Base-by-base conservation (phyloP, 2,329 filamentous ascomycete genomes). In the Colletotrichum kahawae region DNA sequence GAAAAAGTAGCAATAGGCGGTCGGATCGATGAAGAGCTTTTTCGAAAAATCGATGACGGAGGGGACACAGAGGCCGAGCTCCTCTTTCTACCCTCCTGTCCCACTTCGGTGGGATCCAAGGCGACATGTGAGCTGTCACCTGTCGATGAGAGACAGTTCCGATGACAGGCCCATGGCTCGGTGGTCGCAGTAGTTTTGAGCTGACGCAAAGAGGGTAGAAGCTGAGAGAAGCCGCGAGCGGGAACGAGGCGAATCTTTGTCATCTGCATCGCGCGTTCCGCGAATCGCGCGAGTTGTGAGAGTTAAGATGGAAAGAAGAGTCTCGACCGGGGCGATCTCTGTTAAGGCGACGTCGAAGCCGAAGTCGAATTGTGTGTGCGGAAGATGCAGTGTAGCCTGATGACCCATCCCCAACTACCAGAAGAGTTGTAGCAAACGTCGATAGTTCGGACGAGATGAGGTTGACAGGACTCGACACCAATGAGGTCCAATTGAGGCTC, bases 51-150 rank as follows among this genome's bases (percentile, higher is more conserved):
- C 67, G 38, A 34, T 65, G 48, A 36, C 66, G 48, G 18, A 57
- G 16, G 21, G 16, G 31, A 27, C 31, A 18, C 13, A 63, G 6
- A 48, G 18, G 21, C n/a, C 57, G 1, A 10, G 29, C 27, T 31
- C 29, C 29, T 21, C 59, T 63, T 38, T 9, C 33, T 36, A 36
- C 59, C 59, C 33, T 63, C 24, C 29, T 33, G 27, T n/a, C 34
- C 57, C 29, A 56, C 13, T 60, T 68, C 38, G 63, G 66, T 54
- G 63, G 54, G 60, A 27, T 60, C 64, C 29, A 27, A 63, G 63
- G 24, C 38, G 51, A 65, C 21, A 60, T 63, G 29, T 72, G 72
- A 67, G 68, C 62, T 72, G 68, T 75, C 68, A 75, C 36, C 69
- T 27, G 54, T n/a, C n/a, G 21, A 60, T 56, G 33, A 21, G 18